Percentiles rank a stretch among this genome's conserved stretches.
These are phyloP conservation scores for Ophiostoma himal-ulmi DNA, from an alignment of 2,329 filamentous ascomycete genomes.

Conservation along the genomic window DNA sequence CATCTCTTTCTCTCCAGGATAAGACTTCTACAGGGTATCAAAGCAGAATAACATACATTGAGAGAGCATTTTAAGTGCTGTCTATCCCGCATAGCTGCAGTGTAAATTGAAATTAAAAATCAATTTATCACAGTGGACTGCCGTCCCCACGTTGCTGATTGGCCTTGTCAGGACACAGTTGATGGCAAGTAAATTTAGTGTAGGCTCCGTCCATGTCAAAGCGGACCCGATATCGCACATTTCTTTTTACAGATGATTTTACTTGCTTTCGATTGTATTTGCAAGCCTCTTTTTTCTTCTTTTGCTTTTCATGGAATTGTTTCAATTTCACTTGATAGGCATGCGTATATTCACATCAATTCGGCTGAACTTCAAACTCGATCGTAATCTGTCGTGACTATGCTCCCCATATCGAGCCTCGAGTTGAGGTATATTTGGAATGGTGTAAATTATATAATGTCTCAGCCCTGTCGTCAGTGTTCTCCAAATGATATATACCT, in stretches of 20 bases:
- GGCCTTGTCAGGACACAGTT: background rate
- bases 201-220: background rate
- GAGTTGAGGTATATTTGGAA: background rate
- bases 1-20: too few relatives aligned
- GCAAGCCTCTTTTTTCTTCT: background rate
- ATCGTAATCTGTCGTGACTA: background rate
- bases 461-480: conserved; percentile 1
- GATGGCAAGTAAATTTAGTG: background rate
- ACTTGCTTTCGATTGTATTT: background rate
- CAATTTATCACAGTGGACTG: background rate
- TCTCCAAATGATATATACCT: background rate
- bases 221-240: conserved; percentile 7
- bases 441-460: background rate
- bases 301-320: background rate
- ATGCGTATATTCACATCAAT: background rate
- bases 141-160: background rate
- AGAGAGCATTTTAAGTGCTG: background rate
- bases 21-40: too few relatives aligned
- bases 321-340: background rate
- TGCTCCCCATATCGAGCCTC: background rate
- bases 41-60: background rate
- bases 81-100: background rate
- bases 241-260: background rate
- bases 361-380: background rate
- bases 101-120: background rate